Evolutionary conservation across 2,329 filamentous ascomycete genomes (phyloP), one percentile per base, ranked within the genome.

Genomic region (Lasiodiplodia sp.): DNA sequence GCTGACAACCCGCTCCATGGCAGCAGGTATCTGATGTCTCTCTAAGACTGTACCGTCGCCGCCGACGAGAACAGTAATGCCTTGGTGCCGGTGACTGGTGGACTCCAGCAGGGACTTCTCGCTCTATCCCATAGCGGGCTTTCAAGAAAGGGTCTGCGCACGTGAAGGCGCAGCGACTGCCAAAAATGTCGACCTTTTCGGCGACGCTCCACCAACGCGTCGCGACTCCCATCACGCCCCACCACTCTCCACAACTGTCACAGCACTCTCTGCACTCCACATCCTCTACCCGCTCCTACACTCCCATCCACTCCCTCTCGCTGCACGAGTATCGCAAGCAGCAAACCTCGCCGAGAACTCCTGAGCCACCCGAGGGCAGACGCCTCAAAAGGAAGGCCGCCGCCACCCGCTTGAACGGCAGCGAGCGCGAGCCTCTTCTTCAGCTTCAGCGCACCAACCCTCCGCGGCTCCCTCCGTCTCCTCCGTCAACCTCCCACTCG

Each of bases 261-360:
- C 40, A 51, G 3, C 72, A 78, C 25, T 63, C 64, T 18, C 18
- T 25, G 40, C 78, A 74, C 40, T 77, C 78, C 4, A 70, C 72
- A 18, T 76, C 60, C 25, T 64, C 60, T n/a, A 37, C 31, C 8
- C 60, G 60, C 31, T 51, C 60, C 18, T 38, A 51, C 47, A 64
- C 60, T 11, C 60, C 60, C 4, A 51, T 77, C 23, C 78, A 78
- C 55, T 72, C 74, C 3, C 72, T 81, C n/a, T 75, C 79, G 25
- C 72, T 81, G 23, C 79, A 79, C 73, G 78, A 80, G 68, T 81
- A 80, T 67, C 78, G 79, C 68, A 78, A 77, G 69, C 78, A 78
- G 71, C 77, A 79, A 63, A 72, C 75, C 47, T 76, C 76, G 57
- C 77, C 79, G 7, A 73, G 70, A n/a, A 72, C 74, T 51, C 73